phyloP scores from a whole-genome alignment of 371 early-diverging fungal genomes.

The Mortierella sp. region DNA sequence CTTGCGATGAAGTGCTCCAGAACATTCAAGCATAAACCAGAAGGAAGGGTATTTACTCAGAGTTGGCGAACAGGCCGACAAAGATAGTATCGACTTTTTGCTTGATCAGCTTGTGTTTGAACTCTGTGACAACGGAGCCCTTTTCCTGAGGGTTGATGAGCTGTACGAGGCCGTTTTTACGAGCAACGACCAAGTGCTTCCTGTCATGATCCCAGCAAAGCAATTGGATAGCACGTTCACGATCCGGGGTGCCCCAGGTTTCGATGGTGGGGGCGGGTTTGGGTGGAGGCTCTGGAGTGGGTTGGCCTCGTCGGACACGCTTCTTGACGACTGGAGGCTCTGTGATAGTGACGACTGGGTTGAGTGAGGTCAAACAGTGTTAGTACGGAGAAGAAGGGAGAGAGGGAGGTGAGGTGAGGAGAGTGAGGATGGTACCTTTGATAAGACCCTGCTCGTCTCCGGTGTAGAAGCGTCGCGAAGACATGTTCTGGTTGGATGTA shows the following conservation, averaged over 20 bases:
- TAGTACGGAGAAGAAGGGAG: background rate
- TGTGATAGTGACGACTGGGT: conserved; percentile 40
- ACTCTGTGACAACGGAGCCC: conserved; percentile 59
- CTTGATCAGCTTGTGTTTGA: conserved; percentile 42
- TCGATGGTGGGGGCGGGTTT: conserved; percentile 56
- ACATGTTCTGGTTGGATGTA: conserved; percentile 19
- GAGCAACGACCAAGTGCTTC: conserved; percentile 62
- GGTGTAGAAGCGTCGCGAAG: conserved; percentile 60
- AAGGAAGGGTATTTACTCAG: conserved; percentile 48
- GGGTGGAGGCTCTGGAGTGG: conserved; percentile 48
- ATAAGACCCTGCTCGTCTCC: conserved; percentile 84
- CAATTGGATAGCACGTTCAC: conserved; percentile 61
- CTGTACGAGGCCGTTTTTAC: conserved; percentile 71
- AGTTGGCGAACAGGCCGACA: conserved; percentile 71
- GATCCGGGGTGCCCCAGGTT: conserved; percentile 64
- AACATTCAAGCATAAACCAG: background rate
- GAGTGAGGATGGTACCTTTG: conserved; percentile 60
- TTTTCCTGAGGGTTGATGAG: conserved; percentile 61
- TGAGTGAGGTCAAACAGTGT: background rate
- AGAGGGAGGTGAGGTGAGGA: background rate
- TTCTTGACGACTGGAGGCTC: conserved; percentile 36
- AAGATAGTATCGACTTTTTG: conserved; percentile 59
- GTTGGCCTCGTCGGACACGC: conserved; percentile 27
- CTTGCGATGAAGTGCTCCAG: too few relatives aligned
- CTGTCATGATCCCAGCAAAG: conserved; percentile 63